Evolutionary conservation across 495 filamentous ascomycete genomes (phyloP).

Genomic region (Aspergillus affinis): DNA sequence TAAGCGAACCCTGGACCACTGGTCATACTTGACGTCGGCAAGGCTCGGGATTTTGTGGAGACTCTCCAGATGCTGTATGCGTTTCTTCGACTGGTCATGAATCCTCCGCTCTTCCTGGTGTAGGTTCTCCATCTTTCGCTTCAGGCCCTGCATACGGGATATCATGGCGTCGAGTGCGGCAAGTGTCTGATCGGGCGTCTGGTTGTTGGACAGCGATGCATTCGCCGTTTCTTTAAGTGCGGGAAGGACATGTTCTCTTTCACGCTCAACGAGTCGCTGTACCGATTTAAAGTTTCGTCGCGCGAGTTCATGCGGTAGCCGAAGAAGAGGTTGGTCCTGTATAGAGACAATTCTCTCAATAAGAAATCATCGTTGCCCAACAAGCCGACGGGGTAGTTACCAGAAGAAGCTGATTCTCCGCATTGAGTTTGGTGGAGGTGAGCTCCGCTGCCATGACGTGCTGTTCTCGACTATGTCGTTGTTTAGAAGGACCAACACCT

Average conservation of each 20-base stretch:
- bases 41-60: slow-evolving; percentile 77
- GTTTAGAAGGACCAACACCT: not conserved
- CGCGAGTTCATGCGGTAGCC: slow-evolving; percentile 84
- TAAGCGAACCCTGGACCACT: slow-evolving; percentile 78
- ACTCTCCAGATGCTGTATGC: slow-evolving; percentile 76
- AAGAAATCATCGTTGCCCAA: slow-evolving; percentile 6
- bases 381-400: slow-evolving; percentile 39
- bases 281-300: slow-evolving; percentile 90
- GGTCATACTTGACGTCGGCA: slow-evolving; percentile 90
- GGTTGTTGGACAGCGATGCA: slow-evolving; percentile 58
- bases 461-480: no score
- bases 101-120: slow-evolving; percentile 75
- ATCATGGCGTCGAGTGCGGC: slow-evolving; percentile 82
- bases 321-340: slow-evolving; percentile 93
- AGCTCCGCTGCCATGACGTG: slow-evolving; percentile 50
- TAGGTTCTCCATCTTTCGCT: slow-evolving; percentile 77
- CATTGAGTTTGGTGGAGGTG: slow-evolving; percentile 67
- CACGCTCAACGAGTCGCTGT: slow-evolving; percentile 78
- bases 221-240: slow-evolving; percentile 69
- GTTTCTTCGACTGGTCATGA: slow-evolving; percentile 68
- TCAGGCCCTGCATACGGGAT: slow-evolving; percentile 74
- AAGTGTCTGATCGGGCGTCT: slow-evolving; percentile 66
- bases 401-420: slow-evolving; percentile 70
- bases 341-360: slow-evolving; percentile 13
- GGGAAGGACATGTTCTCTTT: slow-evolving; percentile 66